Base-by-base conservation (phyloP, 2,329 filamentous ascomycete genomes). In the Eurotiales sp. region DNA sequence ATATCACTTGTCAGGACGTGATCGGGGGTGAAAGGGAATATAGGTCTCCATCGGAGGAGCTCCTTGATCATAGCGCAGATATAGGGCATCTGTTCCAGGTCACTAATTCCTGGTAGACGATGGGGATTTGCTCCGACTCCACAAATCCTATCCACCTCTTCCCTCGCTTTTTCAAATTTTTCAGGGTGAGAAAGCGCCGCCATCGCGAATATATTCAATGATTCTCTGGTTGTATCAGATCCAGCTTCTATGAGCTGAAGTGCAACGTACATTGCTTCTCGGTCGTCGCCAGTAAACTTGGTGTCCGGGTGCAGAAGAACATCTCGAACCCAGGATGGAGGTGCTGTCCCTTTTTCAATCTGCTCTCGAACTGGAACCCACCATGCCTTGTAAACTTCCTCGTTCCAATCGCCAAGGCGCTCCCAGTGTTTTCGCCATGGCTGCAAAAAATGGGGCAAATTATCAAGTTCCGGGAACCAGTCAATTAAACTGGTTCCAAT, bases 161-260 rank as follows among this genome's bases (percentile, higher is more conserved):
- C 52, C 17, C 64, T 53, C 11, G 61, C 60, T 34, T 57, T 61
- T 1, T 54, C 51, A 15, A 61, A 55, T 14, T 50, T 55, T 1
- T 65, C 59, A 3, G 64, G 61, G 37, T 59, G 14, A 52, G 55
- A 59, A 2, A 64, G 36, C 5, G 59, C 57, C 3, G 66, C 59
- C 56, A 66, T 64, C 2, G 57, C 59, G 27, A 70, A 66, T 14
- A 61, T 61, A 29, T 69, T 66, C 29, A 71, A 46, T 1, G 61
- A 61, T 54, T 70, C 63, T n/a, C 72, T 62, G 1, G 72, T 71
- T 4, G 69, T 78, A 54, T 77, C 74, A 25, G 64, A 67, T 6
- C 75, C 75, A 0, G 74, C 74, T 50, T 70, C 70, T 15, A 77
- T 65, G 8, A 76, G 57, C 14, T 66, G 62, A 50, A 68, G 64